These are phyloP conservation scores for Fusarium camptoceras DNA, from an alignment of 2,329 filamentous ascomycete species.

Conservation along the genomic window DNA sequence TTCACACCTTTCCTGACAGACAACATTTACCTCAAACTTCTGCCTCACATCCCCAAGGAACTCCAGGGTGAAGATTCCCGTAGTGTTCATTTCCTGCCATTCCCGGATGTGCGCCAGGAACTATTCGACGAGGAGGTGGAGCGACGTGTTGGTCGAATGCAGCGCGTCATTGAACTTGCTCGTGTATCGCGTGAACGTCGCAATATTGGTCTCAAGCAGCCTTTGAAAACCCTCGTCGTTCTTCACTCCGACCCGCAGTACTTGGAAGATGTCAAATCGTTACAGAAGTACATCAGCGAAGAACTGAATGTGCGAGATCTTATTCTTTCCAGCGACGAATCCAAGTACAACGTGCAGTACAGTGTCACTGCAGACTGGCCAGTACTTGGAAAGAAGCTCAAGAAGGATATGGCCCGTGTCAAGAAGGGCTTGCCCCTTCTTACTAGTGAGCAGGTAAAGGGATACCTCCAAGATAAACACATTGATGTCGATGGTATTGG, in stretches of 20 bases:
- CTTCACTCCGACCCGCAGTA: slow-evolving; percentile 87
- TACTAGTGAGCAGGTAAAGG: slow-evolving; percentile 82
- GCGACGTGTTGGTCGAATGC: slow-evolving; percentile 89
- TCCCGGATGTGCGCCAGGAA: slow-evolving; percentile 88
- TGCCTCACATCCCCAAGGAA: slow-evolving; percentile 82
- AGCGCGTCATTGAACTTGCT: slow-evolving; percentile 92
- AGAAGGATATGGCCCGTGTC: slow-evolving; percentile 91
- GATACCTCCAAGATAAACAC: slow-evolving; percentile 77
- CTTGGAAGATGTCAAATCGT: slow-evolving; percentile 84
- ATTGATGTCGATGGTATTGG: slow-evolving; percentile 88
- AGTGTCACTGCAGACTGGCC: slow-evolving; percentile 93
- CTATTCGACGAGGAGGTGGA: slow-evolving; percentile 90
- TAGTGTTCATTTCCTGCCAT: slow-evolving; percentile 92
- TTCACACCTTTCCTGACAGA: slow-evolving; percentile 97
- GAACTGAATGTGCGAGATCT: slow-evolving; percentile 92
- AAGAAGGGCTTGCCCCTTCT: slow-evolving; percentile 88
- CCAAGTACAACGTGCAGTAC: slow-evolving; percentile 92
- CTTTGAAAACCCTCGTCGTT: slow-evolving; percentile 88
- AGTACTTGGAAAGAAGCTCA: slow-evolving; percentile 93
- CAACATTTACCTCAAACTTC: slow-evolving; percentile 87
- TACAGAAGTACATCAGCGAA: slow-evolving; percentile 89
- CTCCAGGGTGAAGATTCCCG: slow-evolving; percentile 77
- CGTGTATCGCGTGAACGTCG: slow-evolving; percentile 88
- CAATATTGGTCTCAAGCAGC: slow-evolving; percentile 88
- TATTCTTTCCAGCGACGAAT: slow-evolving; percentile 86